These are phyloP conservation scores for Mimosa pudica DNA, from an alignment of 306 rosid genomes.

Conservation along the genomic window DNA sequence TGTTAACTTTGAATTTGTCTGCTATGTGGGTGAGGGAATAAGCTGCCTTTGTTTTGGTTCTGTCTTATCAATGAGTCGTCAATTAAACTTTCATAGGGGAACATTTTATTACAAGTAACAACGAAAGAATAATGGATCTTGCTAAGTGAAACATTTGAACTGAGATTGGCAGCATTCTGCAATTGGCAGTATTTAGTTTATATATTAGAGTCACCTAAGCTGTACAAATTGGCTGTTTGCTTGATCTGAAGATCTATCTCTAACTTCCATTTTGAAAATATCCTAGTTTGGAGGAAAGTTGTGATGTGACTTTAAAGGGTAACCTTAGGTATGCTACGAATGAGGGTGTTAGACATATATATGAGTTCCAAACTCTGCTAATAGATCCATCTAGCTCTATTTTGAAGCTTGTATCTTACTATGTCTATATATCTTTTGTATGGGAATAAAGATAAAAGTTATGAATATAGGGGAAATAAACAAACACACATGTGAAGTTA, in stretches of 20 bases:
- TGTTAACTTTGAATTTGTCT: slow-evolving; percentile 21
- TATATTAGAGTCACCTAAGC: not conserved
- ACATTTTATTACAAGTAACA: slow-evolving; percentile 15
- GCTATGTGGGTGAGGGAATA: slow-evolving; percentile 24
- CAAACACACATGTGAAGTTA: slow-evolving; percentile 10
- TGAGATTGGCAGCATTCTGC: slow-evolving; percentile 2
- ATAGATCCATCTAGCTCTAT: not conserved
- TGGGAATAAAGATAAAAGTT: not conserved
- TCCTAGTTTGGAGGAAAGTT: not conserved
- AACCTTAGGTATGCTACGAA: not conserved
- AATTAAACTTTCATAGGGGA: slow-evolving; percentile 19
- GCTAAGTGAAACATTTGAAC: slow-evolving; percentile 8
- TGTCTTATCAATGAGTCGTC: slow-evolving; percentile 5
- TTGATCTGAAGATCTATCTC: slow-evolving; percentile 26
- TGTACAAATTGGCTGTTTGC: slow-evolving; percentile 22
- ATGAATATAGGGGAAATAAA: not conserved
- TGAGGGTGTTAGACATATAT: not conserved
- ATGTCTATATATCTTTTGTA: not conserved
- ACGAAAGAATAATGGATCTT: not conserved
- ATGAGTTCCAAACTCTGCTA: too few species aligned
- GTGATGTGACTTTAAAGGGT: not conserved
- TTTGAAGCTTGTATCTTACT: slow-evolving; percentile 25
- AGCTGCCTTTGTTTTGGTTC: slow-evolving; percentile 15
- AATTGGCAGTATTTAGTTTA: not conserved
- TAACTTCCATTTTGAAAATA: slow-evolving; percentile 20